Conservation (phyloP, 495 filamentous ascomycete genomes). For the Lasiosphaeris hirsuta region DNA sequence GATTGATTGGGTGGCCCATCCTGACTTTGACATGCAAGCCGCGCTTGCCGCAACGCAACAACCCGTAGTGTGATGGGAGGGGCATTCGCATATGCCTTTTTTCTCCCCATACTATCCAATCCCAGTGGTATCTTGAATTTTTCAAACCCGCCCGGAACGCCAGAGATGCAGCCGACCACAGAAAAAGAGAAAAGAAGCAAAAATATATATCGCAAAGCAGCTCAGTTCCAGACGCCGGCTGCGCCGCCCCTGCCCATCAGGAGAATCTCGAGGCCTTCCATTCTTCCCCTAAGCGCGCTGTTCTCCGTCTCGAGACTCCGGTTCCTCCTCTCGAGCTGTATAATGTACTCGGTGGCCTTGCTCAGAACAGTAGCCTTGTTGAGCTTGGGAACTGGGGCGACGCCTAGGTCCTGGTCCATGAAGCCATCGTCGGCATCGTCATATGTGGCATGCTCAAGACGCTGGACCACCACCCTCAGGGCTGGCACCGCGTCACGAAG, state of each 20-base stretch:
- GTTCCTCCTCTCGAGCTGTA: constrained; percentile 74
- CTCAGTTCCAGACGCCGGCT: constrained; percentile 9
- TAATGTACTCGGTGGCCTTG: constrained; percentile 89
- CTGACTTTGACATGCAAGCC: too few species aligned
- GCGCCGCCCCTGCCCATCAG: constrained; percentile 21
- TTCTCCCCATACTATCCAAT: neutral
- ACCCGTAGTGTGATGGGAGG: too few species aligned
- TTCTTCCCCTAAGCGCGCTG: constrained; percentile 59
- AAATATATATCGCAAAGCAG: neutral
- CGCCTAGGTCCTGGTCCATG: constrained; percentile 10
- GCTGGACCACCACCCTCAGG: constrained; percentile 35
- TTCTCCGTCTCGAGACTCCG: constrained; percentile 72
- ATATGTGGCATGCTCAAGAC: constrained; percentile 1
- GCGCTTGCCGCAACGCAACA: too few species aligned
- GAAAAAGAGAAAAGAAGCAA: neutral
- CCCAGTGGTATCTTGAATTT: constrained; percentile 1
- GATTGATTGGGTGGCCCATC: too few species aligned
- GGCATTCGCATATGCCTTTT: too few species aligned
- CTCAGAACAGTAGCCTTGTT: constrained; percentile 68
- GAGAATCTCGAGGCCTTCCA: constrained; percentile 60
- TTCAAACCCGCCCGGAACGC: neutral
- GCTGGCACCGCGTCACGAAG: constrained; percentile 46
- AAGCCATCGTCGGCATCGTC: constrained; percentile 19
- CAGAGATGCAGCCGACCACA: neutral
- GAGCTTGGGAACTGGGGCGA: constrained; percentile 23